phyloP scores from a whole-genome alignment of 495 filamentous ascomycete genomes.

The Penicillium manginii region DNA sequence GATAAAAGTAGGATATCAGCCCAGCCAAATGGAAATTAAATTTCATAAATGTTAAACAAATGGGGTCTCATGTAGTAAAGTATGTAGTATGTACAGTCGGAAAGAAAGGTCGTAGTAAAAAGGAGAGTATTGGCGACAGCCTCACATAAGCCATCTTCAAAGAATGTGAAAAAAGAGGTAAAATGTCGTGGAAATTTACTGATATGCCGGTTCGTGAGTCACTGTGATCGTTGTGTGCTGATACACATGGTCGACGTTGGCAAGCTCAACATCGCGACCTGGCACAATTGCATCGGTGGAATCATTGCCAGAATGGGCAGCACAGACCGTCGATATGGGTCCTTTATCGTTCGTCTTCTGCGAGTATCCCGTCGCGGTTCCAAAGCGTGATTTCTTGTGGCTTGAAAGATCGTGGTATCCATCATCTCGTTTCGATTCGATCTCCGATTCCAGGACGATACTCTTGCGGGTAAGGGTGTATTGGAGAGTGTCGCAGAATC shows the following conservation, averaged over 20 bases:
- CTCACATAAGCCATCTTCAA: neutral
- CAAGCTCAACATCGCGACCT: conserved; percentile 20
- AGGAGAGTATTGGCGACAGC: neutral
- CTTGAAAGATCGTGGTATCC: conserved; percentile 19
- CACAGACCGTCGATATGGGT: conserved; percentile 19
- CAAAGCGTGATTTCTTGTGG: conserved; percentile 13
- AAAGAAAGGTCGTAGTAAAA: neutral
- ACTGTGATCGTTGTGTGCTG: conserved; percentile 38
- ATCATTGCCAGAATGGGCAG: conserved; percentile 13
- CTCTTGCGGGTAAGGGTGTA: conserved; percentile 61
- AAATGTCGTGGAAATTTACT: neutral
- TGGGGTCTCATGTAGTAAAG: neutral
- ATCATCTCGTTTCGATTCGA: conserved; percentile 20
- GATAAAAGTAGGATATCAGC: neutral
- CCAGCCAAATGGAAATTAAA: neutral
- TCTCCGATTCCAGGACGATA: conserved; percentile 34
- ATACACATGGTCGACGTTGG: conserved; percentile 26
- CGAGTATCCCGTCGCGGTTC: conserved; percentile 5
- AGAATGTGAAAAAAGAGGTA: neutral
- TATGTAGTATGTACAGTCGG: conserved; percentile 4
- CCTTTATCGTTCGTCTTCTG: conserved; percentile 17
- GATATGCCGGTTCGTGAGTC: conserved; percentile 29
- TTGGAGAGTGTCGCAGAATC: conserved; percentile 67
- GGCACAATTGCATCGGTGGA: conserved; percentile 24
- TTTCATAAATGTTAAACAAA: neutral